These are phyloP conservation scores for Candida corydali DNA, from an alignment of 805 yeast species.

Conservation along the genomic window DNA sequence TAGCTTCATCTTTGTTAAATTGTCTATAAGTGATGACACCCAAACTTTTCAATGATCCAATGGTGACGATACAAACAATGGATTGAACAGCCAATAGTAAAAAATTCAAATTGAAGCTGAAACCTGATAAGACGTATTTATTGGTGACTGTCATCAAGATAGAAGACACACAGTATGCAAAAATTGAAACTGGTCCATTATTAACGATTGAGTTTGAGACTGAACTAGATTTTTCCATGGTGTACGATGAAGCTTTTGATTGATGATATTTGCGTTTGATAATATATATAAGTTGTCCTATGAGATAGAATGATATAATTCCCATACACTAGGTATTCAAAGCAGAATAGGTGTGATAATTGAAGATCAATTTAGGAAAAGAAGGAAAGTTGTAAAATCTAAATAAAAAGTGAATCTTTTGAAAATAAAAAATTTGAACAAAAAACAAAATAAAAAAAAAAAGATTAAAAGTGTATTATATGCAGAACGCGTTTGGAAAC, in stretches of 20 bases:
- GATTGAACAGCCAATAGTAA: constrained; percentile 87
- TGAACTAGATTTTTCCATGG: constrained; percentile 30
- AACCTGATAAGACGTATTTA: constrained; percentile 84
- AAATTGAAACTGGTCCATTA: constrained; percentile 65
- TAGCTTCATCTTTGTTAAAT: constrained; percentile 81
- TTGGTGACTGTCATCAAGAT: constrained; percentile 97
- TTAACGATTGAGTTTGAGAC: constrained; percentile 37
- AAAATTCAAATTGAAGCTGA: constrained; percentile 74
- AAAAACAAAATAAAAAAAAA: constrained; percentile 1
- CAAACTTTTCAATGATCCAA: constrained; percentile 65
- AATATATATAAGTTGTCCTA: constrained; percentile 31
- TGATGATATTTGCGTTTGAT: constrained; percentile 19
- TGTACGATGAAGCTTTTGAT: neutral
- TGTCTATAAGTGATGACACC: constrained; percentile 84
- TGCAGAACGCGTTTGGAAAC: constrained; percentile 4
- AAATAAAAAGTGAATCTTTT: too few species aligned
- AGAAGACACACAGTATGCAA: constrained; percentile 87
- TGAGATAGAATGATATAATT: constrained; percentile 34
- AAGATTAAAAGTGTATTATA: neutral
- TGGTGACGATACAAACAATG: constrained; percentile 71
- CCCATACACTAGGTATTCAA: constrained; percentile 27
- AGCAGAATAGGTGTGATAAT: neutral
- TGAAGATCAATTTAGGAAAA: too few species aligned
- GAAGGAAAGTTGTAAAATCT: constrained; percentile 3
- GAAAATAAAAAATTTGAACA: constrained; percentile 1